Base-by-base conservation (phyloP, 805 yeast genomes). In the Candida ulmi region DNA sequence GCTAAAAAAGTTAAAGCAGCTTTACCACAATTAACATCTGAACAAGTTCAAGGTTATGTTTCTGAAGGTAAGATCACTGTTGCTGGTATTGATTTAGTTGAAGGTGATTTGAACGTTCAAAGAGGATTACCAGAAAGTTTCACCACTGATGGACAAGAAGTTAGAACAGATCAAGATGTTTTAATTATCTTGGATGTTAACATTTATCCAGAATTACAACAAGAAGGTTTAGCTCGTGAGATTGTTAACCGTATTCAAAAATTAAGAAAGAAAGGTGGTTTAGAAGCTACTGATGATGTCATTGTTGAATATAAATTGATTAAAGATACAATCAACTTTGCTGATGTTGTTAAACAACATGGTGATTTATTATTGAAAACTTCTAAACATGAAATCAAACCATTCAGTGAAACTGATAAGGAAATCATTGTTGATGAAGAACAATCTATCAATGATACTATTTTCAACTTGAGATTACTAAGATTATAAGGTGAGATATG, bases 141-240 rank as follows among this genome's bases (percentile, higher is more conserved):
- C 41, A 69, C 74, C 30, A 68, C 72, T 30, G 72, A 71, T 26
- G 97, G 96, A 35, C 84, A 80, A 53, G 97, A 88, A 60, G 77
- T 83, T 30, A 83, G 95, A 73, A 74, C 95, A 38, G 93, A 85
- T 51, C 83, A 80, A 53, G 96, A 88, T 56, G 95, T 91, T 27
- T 78, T 93, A 62, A 74, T 91, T 58, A 83, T 93, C 48, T 71
- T 93, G 63, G 99, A 93, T 58, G 83, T 87, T 50, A 86, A 83
- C 51, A 67, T 88, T 40, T 83, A 93, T 60, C 87, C 88, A 31
- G 96, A 90, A 52, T 74, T 91, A 63, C 82, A 83, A 68, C 80
- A 86, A 36, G 98, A 93, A 70, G 98, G 98, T 63, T 72, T 86
- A 54, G 96, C 96, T 7, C 87, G 99, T 72, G 98, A 93, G 66